Evolutionary conservation across 257 asterid genomes (phyloP).

Genomic region (Fraxinus cuspidata): DNA sequence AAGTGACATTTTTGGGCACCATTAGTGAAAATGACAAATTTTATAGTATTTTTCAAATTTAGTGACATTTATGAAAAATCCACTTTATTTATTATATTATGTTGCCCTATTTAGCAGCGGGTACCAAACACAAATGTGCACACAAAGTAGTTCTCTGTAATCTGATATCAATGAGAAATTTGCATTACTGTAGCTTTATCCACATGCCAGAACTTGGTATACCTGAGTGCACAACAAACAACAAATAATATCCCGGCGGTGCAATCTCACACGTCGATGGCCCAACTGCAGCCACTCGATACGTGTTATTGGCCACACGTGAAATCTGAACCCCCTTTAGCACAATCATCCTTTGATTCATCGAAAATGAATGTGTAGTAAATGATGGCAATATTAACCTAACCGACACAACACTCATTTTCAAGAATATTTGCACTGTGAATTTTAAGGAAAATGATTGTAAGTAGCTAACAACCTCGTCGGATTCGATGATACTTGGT

Average conservation of each 20-base stretch:
- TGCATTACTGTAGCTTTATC: constrained; percentile 46
- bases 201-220: constrained; percentile 64
- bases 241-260: constrained; percentile 65
- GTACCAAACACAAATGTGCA: too few species aligned
- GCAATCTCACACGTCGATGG: constrained; percentile 59
- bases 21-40: too few species aligned
- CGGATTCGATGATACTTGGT: constrained; percentile 34
- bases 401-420: constrained; percentile 32
- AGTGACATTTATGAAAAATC: too few species aligned
- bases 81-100: too few species aligned
- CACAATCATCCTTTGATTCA: constrained; percentile 77
- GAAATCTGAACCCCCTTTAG: constrained; percentile 32
- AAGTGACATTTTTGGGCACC: too few species aligned
- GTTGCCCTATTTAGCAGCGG: neutral
- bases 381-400: constrained; percentile 61
- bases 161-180: neutral
- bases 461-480: constrained; percentile 33
- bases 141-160: neutral
- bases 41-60: too few species aligned
- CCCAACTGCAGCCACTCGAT: constrained; percentile 32
- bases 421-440: constrained; percentile 25
- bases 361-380: constrained; percentile 62
- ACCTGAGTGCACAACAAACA: constrained; percentile 58
- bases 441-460: constrained; percentile 33
- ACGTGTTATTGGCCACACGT: constrained; percentile 5